Conservation (phyloP, 1,139 yeast species). For the Yamadazyma sp. region DNA sequence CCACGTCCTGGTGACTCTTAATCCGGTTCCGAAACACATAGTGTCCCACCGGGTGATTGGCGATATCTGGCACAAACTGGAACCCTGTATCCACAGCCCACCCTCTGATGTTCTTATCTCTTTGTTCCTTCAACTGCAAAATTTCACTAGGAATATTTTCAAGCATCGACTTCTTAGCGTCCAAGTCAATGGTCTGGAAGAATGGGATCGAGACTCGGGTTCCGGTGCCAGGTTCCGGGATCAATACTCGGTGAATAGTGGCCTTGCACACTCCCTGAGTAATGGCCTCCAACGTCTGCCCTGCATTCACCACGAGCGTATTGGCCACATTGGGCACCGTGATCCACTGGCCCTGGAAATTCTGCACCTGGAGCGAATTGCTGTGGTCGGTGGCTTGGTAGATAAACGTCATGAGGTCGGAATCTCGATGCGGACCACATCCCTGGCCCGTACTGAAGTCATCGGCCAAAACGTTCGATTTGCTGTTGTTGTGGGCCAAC, state of each 20-base stretch:
- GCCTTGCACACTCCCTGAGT: constrained; percentile 59
- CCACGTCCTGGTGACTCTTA: constrained; percentile 69
- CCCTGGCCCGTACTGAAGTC: constrained; percentile 55
- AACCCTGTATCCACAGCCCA: constrained; percentile 51
- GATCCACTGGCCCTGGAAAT: constrained; percentile 64
- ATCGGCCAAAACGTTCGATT: constrained; percentile 36
- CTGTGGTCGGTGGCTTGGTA: constrained; percentile 53
- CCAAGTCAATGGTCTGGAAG: constrained; percentile 54
- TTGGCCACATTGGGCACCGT: constrained; percentile 45
- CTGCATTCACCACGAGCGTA: constrained; percentile 53
- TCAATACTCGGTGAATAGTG: constrained; percentile 64
- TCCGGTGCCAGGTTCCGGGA: constrained; percentile 54
- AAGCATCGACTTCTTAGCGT: constrained; percentile 36
- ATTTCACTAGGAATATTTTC: constrained; percentile 33
- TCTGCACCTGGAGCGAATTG: constrained; percentile 60
- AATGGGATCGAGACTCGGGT: constrained; percentile 55
- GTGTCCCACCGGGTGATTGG: constrained; percentile 52
- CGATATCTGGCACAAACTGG: constrained; percentile 46
- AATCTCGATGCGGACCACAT: constrained; percentile 71
- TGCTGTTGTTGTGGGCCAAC: constrained; percentile 18
- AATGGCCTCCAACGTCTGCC: constrained; percentile 55
- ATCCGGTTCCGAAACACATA: constrained; percentile 64
- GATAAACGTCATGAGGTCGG: constrained; percentile 62
- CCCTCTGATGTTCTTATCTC: constrained; percentile 38
- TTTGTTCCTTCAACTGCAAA: constrained; percentile 27